Conservation (phyloP, 2,329 filamentous ascomycete species). For the Pseudogymnoascus sp. region DNA sequence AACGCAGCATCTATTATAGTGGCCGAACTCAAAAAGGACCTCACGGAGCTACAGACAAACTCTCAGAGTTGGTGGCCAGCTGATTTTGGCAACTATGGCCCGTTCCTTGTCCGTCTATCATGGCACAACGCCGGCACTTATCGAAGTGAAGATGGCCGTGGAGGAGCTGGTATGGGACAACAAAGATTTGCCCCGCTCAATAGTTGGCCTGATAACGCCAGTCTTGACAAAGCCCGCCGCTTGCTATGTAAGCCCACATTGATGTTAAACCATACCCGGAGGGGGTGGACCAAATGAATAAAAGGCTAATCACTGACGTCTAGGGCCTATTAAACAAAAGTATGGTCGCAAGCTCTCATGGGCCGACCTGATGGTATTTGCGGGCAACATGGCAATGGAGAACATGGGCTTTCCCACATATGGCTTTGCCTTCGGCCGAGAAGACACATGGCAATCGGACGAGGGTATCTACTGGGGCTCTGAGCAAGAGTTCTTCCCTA, state of each 20-base stretch:
- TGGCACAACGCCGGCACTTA: conserved; percentile 56
- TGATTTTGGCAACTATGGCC: conserved; percentile 54
- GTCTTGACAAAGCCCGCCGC: conserved; percentile 53
- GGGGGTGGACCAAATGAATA: not conserved
- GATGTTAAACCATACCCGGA: not conserved
- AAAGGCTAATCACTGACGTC: not conserved
- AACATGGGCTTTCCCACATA: conserved; percentile 50
- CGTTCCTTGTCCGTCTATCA: conserved; percentile 51
- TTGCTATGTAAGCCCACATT: conserved; percentile 34
- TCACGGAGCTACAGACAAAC: conserved; percentile 48
- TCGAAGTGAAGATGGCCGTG: conserved; percentile 49
- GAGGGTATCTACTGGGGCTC: conserved; percentile 55
- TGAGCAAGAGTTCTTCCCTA: conserved; percentile 49
- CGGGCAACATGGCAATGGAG: conserved; percentile 52
- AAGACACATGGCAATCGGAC: conserved; percentile 51
- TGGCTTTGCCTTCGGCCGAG: conserved; percentile 50
- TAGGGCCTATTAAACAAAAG: conserved; percentile 53
- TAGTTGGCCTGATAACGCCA: conserved; percentile 54
- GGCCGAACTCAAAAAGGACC: conserved; percentile 46
- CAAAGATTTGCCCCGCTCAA: conserved; percentile 55
- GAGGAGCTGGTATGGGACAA: conserved; percentile 50
- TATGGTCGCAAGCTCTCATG: conserved; percentile 55
- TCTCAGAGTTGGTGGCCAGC: conserved; percentile 55
- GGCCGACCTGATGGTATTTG: conserved; percentile 49
- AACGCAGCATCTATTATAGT: conserved; percentile 13